Evolutionary conservation across 164 flowering plant genomes (phyloP).

Genomic region (Umbilicus rupestris): DNA sequence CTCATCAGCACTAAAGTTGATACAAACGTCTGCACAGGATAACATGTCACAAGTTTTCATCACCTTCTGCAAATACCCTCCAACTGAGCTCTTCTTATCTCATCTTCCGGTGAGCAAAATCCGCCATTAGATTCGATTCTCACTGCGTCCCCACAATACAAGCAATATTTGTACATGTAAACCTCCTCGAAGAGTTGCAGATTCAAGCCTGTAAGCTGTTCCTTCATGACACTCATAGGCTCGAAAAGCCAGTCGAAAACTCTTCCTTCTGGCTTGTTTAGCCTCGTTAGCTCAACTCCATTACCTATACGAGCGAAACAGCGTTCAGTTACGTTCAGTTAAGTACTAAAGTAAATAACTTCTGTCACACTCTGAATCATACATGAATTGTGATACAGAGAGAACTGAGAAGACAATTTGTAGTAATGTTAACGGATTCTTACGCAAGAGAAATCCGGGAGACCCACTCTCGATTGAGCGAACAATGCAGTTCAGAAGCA

Average conservation of each 20-base stretch:
- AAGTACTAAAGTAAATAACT: no score
- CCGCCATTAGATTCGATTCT: background rate
- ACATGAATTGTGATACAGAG: no score
- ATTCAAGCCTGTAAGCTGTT: slow-evolving; percentile 25
- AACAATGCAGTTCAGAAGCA: background rate
- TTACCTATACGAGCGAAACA: background rate
- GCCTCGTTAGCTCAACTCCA: slow-evolving; percentile 1
- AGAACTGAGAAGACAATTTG: no score
- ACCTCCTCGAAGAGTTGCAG: background rate
- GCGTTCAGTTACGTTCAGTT: no score
- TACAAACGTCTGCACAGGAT: background rate
- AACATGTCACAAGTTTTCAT: background rate
- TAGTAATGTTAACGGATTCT: background rate
- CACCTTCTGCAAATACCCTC: slow-evolving; percentile 33
- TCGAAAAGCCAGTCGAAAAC: slow-evolving; percentile 40
- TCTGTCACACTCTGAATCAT: no score
- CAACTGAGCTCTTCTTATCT: slow-evolving; percentile 32
- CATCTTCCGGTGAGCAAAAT: slow-evolving; percentile 9
- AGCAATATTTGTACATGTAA: background rate
- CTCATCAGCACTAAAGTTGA: background rate
- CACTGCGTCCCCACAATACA: background rate
- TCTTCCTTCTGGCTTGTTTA: slow-evolving; percentile 37
- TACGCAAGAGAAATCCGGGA: background rate
- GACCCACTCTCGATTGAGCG: background rate
- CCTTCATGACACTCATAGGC: slow-evolving; percentile 31